Percentiles rank a stretch among this genome's conserved stretches.
Evolutionary conservation across 768 basidiomycete species (phyloP).

Genomic region (Tylopilus felleus): DNA sequence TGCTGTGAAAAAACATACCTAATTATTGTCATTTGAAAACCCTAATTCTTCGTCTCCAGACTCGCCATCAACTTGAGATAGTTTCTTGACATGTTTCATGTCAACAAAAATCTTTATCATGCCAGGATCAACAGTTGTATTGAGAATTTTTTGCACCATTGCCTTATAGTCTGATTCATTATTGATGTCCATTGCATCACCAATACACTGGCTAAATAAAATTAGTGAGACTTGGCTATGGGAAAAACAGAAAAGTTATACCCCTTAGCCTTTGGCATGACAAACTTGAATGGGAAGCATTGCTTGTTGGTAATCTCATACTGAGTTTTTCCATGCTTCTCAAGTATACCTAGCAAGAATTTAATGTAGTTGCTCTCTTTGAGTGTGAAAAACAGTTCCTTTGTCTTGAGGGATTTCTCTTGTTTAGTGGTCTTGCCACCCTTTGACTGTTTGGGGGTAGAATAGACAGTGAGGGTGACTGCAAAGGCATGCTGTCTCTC

Average conservation of each 20-base stretch:
- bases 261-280: background rate
- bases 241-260: background rate
- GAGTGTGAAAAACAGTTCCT: background rate
- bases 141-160: constrained; percentile 15
- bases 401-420: background rate
- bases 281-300: background rate
- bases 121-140: background rate
- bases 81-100: constrained; percentile 3
- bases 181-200: constrained; percentile 8
- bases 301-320: background rate
- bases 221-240: background rate
- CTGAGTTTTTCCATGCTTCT: background rate
- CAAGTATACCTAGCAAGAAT: background rate
- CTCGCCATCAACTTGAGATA: background rate
- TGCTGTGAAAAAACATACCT: background rate
- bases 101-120: constrained; percentile 4
- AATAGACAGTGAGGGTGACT: too few species aligned
- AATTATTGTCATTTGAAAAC: background rate
- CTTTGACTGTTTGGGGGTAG: background rate
- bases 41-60: background rate
- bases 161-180: constrained; percentile 9
- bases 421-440: background rate
- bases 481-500: too few species aligned
- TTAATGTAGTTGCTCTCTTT: background rate
- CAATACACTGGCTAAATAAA: background rate